Percentiles rank a stretch among this genome's conserved stretches.
phyloP scores from a whole-genome alignment of 1,139 yeast species.

The Lizanozyma gosingica region DNA sequence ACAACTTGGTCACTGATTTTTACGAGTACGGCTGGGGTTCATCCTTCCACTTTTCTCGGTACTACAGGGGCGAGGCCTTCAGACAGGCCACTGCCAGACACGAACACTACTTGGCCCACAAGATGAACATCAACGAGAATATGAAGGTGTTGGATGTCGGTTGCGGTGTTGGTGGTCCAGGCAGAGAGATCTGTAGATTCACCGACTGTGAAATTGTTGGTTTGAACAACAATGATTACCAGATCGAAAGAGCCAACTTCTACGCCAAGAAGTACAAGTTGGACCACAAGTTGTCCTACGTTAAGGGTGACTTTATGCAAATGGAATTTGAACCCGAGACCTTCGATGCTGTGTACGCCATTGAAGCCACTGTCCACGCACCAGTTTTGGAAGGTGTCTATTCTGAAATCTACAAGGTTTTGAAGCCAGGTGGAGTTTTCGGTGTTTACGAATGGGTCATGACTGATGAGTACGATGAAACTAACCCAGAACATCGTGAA shows the following conservation, averaged over 20 bases:
- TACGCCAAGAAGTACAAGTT: slow-evolving; percentile 64
- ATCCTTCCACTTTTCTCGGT: slow-evolving; percentile 95
- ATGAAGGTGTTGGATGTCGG: slow-evolving; percentile 96
- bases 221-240: slow-evolving; percentile 94
- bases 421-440: slow-evolving; percentile 95
- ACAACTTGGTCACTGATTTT: slow-evolving; percentile 91
- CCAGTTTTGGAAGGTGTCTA: slow-evolving; percentile 96
- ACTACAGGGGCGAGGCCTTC: slow-evolving; percentile 89
- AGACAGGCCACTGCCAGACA: slow-evolving; percentile 95
- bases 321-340: slow-evolving; percentile 89
- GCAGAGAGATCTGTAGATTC: slow-evolving; percentile 89
- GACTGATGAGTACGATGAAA: slow-evolving; percentile 89
- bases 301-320: slow-evolving; percentile 98
- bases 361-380: slow-evolving; percentile 98
- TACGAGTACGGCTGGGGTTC: slow-evolving; percentile 99
- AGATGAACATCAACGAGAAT: slow-evolving; percentile 69
- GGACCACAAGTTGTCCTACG: slow-evolving; percentile 69
- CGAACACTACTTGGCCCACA: slow-evolving; percentile 87
- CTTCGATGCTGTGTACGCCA: slow-evolving; percentile 96
- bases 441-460: slow-evolving; percentile 99
- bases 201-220: slow-evolving; percentile 85
- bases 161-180: slow-evolving; percentile 99
- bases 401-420: slow-evolving; percentile 86
- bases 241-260: slow-evolving; percentile 83
- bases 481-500: slow-evolving; percentile 82